Evolutionary conservation across 805 yeast genomes (phyloP), one percentile per base, ranked within the genome.

Genomic region (Candida maris): DNA sequence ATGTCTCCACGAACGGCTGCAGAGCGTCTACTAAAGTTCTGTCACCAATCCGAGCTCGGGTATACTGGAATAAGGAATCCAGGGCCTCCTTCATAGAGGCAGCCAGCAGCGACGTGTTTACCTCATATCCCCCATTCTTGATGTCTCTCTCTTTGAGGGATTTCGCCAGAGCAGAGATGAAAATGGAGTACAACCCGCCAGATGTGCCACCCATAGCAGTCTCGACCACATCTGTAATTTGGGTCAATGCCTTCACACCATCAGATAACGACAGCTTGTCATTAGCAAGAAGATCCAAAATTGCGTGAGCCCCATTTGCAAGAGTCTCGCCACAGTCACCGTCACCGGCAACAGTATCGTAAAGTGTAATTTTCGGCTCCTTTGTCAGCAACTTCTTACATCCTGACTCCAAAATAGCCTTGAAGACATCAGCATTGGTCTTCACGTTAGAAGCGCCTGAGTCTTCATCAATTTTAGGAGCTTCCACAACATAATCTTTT

Each of bases 311-410:
- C 26, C 97, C 97, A 17, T 77, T 72, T 10, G 79, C 85, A 42
- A 89, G 65, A 1, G 97, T 89, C 51, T 86, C 93, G 27, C 97
- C 97, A 63, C 97, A 89, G 57, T 89, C 97, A 50, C 97, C 97
- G 59, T 89, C 97, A 39, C 97, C 97, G 1, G 91, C 96, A 47
- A 79, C 70, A 2, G 94, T 83, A 53, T 89, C 97, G 48, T 84
- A 79, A 37, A 77, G 72, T 1, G 97, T 89, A 52, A 89, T 82
- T 50, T 77, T 74, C 2, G 95, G 93, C 59, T 89, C 97, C n/a
- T 73, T 73, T 19, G 70, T 65, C 28, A 81, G 64, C 5, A 80
- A 62, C 6, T 59, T 56, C 35, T 74, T 64, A 38, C 85, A 80
- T 26, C 75, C 78, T 2, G 71, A 48, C 26, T 59, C 56, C 49